Conservation (phyloP, 78 protist genomes). For the Monosiga brevicollis region DNA sequence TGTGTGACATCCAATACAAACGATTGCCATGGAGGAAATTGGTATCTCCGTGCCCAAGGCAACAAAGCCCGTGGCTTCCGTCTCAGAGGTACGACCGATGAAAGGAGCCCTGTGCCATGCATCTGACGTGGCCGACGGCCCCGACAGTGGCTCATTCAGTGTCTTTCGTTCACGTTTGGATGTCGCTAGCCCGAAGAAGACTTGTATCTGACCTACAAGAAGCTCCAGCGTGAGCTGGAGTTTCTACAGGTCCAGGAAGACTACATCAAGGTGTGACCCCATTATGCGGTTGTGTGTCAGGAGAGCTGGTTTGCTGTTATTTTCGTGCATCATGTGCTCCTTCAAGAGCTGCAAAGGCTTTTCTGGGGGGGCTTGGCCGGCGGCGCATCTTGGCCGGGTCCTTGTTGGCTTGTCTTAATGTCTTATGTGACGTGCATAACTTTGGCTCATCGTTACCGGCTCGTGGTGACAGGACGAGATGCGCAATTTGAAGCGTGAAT, state of each 20-base stretch:
- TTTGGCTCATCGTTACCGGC: too few species aligned
- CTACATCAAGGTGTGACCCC: constrained; percentile 83
- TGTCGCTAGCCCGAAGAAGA: constrained; percentile 21
- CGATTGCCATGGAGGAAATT: neutral
- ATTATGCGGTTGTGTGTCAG: constrained; percentile 52
- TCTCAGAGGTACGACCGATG: neutral
- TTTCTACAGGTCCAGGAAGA: constrained; percentile 76
- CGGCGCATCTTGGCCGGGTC: too few species aligned
- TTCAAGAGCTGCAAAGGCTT: too few species aligned
- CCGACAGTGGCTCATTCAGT: neutral
- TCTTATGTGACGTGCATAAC: too few species aligned
- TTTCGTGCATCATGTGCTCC: too few species aligned
- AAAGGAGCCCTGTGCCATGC: neutral
- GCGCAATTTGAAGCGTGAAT: constrained; percentile 85
- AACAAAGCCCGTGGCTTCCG: too few species aligned
- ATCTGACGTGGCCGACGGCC: neutral
- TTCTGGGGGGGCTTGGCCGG: too few species aligned
- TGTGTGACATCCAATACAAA: neutral
- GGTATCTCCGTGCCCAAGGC: neutral
- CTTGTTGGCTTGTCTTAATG: too few species aligned
- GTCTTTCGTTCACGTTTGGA: neutral
- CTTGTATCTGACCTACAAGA: constrained; percentile 52
- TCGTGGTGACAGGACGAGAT: constrained; percentile 65
- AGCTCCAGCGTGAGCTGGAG: constrained; percentile 71
- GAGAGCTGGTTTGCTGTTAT: too few species aligned